Base-by-base conservation (phyloP, 257 asterid species). In the Nicotiana sylvestris region DNA sequence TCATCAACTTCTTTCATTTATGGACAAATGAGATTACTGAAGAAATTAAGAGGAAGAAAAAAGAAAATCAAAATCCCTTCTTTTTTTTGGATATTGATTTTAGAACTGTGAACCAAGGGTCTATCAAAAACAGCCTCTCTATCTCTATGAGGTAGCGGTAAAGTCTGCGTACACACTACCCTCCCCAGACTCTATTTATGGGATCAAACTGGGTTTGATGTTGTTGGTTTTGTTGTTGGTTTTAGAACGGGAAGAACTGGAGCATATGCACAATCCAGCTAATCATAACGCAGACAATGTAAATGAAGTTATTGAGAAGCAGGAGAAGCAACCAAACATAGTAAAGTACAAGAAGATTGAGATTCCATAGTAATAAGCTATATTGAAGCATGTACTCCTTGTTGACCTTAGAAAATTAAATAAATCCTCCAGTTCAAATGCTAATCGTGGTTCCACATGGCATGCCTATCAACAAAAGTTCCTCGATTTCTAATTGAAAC, bases 381-480 rank as follows among this genome's bases (percentile, higher is more conserved):
- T 39, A 69, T 10, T 69, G 77, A 69, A 69, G 77, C 57, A 69
- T 39, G 56, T n/a, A 12, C 18, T 37, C 15, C 56, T 69, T 37
- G 30, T 68, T 68, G 77, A 68, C 55, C 30, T 0, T 29, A 68
- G 43, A 68, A 35, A 4, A 35, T 68, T 18, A 61, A 32, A 61
- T 21, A 21, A 32, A 61, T 61, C 77, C 33, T 33, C 83, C 80
- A 79, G 53, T 56, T 33, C 30, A 84, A 58, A 82, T 32, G 76
- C 21, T 51, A 78, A 76, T 9, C 35, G 30, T 67, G 62, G 62
- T 29, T 77, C 60, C 30, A 76, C 84, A 55, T 33, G 76, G 70
- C 3, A 37, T 9, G 56, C 39, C 77, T 35, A 58, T 18, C 6
- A 58, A 58, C 25, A 58, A 58, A 18, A 58, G 64, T 18, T 18